These are phyloP conservation scores for Cochlearia excelsa DNA, from an alignment of 345 rosid genomes.

Conservation along the genomic window DNA sequence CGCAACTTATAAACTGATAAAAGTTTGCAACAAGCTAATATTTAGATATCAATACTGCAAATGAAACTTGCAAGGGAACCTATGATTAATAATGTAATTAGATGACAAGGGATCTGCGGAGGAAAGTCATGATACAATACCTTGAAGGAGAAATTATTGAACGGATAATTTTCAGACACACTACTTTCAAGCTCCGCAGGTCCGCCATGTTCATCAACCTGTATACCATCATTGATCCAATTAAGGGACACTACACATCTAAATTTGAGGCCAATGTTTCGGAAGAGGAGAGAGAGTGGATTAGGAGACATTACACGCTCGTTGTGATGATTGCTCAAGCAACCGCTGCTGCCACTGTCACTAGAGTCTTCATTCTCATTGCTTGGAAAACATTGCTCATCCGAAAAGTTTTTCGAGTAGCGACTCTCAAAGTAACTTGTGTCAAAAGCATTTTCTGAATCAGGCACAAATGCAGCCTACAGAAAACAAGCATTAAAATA, in stretches of 20 bases:
- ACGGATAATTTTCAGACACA: constrained; percentile 61
- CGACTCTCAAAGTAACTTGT: constrained; percentile 92
- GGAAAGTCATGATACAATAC: constrained; percentile 37
- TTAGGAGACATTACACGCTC: constrained; percentile 52
- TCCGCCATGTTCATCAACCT: constrained; percentile 77
- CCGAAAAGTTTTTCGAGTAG: constrained; percentile 57
- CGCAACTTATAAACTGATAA: too few species aligned
- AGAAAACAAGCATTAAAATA: constrained; percentile 24
- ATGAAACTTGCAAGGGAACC: constrained; percentile 8
- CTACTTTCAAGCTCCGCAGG: constrained; percentile 57
- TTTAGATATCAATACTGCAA: not conserved
- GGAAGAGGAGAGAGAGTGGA: not conserved
- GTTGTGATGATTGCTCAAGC: constrained; percentile 68
- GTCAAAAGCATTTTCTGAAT: constrained; percentile 71
- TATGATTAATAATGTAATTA: constrained; percentile 14
- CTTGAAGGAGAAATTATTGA: constrained; percentile 91
- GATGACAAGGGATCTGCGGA: constrained; percentile 7
- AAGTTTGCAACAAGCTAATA: too few species aligned
- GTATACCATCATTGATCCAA: constrained; percentile 32
- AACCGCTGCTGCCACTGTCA: constrained; percentile 75
- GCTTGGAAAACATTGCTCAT: constrained; percentile 43
- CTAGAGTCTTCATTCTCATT: constrained; percentile 70
- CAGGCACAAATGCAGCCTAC: constrained; percentile 87
- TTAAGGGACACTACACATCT: constrained; percentile 18
- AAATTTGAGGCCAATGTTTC: constrained; percentile 16